Percentiles rank a stretch among this genome's conserved stretches.
Evolutionary conservation across 164 flowering plant species (phyloP).

Genomic region (Tinospora cordifolia): DNA sequence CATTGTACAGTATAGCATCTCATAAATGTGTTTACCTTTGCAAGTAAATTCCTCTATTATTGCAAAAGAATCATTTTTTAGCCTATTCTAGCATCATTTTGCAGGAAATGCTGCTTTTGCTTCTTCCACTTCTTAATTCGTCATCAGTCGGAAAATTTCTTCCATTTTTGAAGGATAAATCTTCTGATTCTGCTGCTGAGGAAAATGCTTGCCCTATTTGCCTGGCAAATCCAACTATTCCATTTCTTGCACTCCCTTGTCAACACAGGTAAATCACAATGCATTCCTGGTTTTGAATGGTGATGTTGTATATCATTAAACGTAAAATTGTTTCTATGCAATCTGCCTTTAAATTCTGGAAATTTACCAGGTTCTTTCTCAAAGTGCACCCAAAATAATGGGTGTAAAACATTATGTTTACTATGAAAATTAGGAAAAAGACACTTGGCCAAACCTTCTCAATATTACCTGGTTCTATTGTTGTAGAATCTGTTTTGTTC

Average conservation of each 20-base stretch:
- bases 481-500: too few species aligned
- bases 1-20: not conserved
- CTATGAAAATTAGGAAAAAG: not conserved
- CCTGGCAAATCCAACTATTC: slow-evolving; percentile 62
- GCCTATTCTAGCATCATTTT: slow-evolving; percentile 3
- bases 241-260: slow-evolving; percentile 90
- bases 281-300: not conserved
- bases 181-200: slow-evolving; percentile 49
- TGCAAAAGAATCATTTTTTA: not conserved
- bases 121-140: slow-evolving; percentile 93
- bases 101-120: slow-evolving; percentile 92
- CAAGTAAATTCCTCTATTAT: not conserved
- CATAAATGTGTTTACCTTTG: not conserved
- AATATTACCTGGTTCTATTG: not conserved
- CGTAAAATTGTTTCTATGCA: not conserved
- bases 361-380: not conserved
- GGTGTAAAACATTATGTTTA: not conserved
- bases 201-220: slow-evolving; percentile 74
- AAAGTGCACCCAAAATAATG: not conserved
- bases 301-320: not conserved
- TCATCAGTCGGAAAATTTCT: slow-evolving; percentile 63
- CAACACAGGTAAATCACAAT: slow-evolving; percentile 68
- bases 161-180: slow-evolving; percentile 80
- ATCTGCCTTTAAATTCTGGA: not conserved
- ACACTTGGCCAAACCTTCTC: not conserved